Evolutionary conservation across 2,329 filamentous ascomycete species (phyloP).

Genomic region (Nemania sp.): DNA sequence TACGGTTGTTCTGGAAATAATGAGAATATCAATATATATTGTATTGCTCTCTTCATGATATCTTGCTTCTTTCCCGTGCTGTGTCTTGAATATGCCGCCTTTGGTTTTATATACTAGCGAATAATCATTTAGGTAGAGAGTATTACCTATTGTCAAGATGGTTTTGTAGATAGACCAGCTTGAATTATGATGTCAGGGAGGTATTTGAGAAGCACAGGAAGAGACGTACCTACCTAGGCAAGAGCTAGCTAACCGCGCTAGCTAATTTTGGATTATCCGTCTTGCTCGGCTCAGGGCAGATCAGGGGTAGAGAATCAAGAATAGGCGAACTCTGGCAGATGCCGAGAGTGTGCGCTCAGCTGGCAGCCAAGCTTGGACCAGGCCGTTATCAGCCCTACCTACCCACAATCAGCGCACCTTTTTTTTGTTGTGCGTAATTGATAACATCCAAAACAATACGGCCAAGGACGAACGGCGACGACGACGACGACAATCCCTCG

Average conservation of each 20-base stretch:
- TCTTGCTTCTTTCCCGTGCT: neutral
- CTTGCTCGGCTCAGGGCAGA: conserved; percentile 21
- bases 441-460: conserved; percentile 35
- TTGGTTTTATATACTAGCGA: too few relatives aligned
- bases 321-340: conserved; percentile 5
- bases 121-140: too few relatives aligned
- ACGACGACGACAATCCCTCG: conserved; percentile 36
- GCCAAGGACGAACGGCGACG: conserved; percentile 35
- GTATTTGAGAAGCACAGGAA: too few relatives aligned
- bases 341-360: neutral
- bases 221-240: neutral
- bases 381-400: conserved; percentile 38
- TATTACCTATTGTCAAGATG: neutral
- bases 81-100: neutral
- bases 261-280: conserved; percentile 20
- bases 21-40: conserved; percentile 1
- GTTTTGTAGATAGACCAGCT: neutral
- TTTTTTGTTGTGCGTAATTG: conserved; percentile 40
- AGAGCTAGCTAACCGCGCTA: too few relatives aligned
- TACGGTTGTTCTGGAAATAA: neutral
- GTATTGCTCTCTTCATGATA: neutral
- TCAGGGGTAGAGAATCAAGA: too few relatives aligned
- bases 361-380: conserved; percentile 30
- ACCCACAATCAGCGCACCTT: conserved; percentile 39
- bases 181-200: neutral